Evolutionary conservation across 768 basidiomycete species (phyloP), one percentile per base, ranked within the genome.

Genomic region (Psilocybe cyanescens): DNA sequence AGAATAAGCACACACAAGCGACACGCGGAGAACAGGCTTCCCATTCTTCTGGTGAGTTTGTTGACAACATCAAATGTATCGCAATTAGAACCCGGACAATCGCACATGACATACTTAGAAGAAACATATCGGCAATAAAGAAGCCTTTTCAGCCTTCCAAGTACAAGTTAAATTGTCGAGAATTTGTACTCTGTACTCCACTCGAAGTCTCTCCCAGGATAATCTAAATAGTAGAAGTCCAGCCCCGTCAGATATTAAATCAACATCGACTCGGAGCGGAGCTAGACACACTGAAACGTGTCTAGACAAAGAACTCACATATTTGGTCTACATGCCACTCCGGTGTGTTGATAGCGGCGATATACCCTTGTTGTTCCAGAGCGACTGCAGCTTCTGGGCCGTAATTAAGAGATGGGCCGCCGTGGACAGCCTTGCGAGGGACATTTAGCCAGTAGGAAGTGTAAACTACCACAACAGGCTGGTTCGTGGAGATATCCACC

Each of bases 271-370:
- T 24, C 31, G 55, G 14, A 11, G 41, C 4, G 5, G 41, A 44
- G n/a, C 4, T n/a, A n/a, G 11, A 44, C 5, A 12, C 14, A 5
- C 41, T 44, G 11, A n/a, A n/a, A 44, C n/a, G 41, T 16, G 5
- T 8, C 9, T 44, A 44, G 41, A 44, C 8, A 16, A 30, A 55
- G 35, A 35, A 75, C 82, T 66, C 63, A 84, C 82, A 82, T 49
- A 85, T 83, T 64, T 84, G 82, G 68, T 85, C 78, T 2, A 83
- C 75, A 16, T 72, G 71, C 82, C 81, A 86, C 67, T 85, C 79
- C 0, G 84, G 84, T 4, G 79, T 83, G 61, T 86, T 83, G 56
- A 86, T 83, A 9, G 83, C 84, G 67, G 80, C 84, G 47, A 85
- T 73, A 62, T 80, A 81, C 7, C 83, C 81, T 65, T 83, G 76